phyloP scores from a whole-genome alignment of 2,329 filamentous ascomycete species.

The Trichoderma koningii region DNA sequence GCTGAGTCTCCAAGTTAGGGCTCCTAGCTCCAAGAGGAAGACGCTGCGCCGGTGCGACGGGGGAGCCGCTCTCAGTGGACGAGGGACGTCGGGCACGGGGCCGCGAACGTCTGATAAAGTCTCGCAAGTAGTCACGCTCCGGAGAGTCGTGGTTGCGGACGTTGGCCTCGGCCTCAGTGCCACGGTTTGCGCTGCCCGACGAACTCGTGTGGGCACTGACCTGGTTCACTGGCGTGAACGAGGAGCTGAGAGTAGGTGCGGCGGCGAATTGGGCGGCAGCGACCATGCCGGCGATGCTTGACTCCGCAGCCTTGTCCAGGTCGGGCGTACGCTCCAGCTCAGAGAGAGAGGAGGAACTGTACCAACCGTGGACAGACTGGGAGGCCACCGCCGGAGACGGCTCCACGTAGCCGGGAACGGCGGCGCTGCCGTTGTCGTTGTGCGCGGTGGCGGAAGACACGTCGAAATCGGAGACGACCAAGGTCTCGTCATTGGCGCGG shows the following conservation, averaged over 20 bases:
- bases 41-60: slow-evolving; percentile 36
- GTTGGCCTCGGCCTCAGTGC: background rate
- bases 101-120: slow-evolving; percentile 42
- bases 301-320: background rate
- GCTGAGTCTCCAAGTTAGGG: slow-evolving; percentile 41
- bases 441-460: background rate
- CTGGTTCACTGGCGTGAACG: slow-evolving; percentile 37
- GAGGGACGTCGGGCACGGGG: slow-evolving; percentile 35
- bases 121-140: slow-evolving; percentile 40
- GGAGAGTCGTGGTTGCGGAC: slow-evolving; percentile 39
- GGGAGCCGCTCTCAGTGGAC: slow-evolving; percentile 39
- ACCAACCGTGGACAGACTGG: background rate
- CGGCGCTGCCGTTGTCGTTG: background rate
- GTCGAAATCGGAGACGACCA: slow-evolving; percentile 23
- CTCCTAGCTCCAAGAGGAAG: slow-evolving; percentile 41
- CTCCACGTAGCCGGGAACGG: background rate
- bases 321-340: slow-evolving; percentile 20
- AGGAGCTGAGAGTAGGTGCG: slow-evolving; percentile 7
- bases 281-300: background rate
- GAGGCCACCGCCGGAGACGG: background rate
- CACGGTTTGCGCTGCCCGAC: background rate
- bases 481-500: slow-evolving; percentile 1
- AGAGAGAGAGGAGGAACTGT: slow-evolving; percentile 17
- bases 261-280: background rate
- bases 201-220: slow-evolving; percentile 17